phyloP scores from a whole-genome alignment of 148 eudicot species.

The Camellia japonica region DNA sequence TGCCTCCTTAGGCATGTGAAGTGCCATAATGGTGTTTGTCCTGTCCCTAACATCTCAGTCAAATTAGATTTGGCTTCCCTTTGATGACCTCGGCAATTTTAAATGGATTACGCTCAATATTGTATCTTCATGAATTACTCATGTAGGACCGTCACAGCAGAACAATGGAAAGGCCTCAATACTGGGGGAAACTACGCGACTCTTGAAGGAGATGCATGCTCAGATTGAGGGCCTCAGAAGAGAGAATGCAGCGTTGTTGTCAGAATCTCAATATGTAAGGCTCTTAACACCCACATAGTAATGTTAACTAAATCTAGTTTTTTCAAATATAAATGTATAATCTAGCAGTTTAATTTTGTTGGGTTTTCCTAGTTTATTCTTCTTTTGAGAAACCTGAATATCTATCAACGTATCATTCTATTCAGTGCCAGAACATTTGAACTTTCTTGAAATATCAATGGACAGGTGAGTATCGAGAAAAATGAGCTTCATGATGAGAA shows the following conservation, averaged over 20 bases:
- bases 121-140: slow-evolving; percentile 5
- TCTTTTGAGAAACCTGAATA: not conserved
- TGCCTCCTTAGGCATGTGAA: not conserved
- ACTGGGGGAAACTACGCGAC: slow-evolving; percentile 56
- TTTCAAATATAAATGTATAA: not conserved
- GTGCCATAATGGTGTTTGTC: not conserved
- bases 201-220: slow-evolving; percentile 50
- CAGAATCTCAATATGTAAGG: slow-evolving; percentile 87
- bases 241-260: slow-evolving; percentile 65
- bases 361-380: not conserved
- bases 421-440: not conserved
- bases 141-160: slow-evolving; percentile 54
- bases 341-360: not conserved
- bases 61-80: not conserved
- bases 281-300: not conserved
- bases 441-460: slow-evolving; percentile 8
- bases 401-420: not conserved
- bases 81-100: not conserved
- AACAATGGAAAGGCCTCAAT: slow-evolving; percentile 73
- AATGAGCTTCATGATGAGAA: slow-evolving; percentile 77
- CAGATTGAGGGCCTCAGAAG: slow-evolving; percentile 60
- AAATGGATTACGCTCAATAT: not conserved
- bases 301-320: not conserved
- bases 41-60: not conserved
- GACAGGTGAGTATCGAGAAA: slow-evolving; percentile 62